phyloP scores from a whole-genome alignment of 75 land plant species.

The Selaginella tamariscina region DNA sequence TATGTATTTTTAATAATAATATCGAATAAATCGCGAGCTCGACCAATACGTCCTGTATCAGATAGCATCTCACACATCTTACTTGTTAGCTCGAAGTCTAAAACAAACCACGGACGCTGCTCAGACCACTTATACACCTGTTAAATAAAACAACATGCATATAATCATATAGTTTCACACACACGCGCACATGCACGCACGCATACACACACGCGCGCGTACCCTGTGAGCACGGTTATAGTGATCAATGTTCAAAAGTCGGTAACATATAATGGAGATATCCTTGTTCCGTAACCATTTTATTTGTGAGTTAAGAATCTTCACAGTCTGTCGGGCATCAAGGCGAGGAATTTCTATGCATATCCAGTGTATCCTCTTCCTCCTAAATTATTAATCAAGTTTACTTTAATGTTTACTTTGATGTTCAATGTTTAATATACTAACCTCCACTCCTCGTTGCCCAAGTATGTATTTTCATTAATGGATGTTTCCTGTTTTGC shows the following conservation, averaged over 20 bases:
- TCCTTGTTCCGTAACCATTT: slow-evolving; percentile 75
- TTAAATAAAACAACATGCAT: not conserved
- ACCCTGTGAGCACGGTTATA: slow-evolving; percentile 58
- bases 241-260: slow-evolving; percentile 53
- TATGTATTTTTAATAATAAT: slow-evolving; percentile 53
- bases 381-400: too few relatives aligned
- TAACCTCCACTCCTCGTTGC: slow-evolving; percentile 4
- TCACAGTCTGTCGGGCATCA: slow-evolving; percentile 35
- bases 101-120: slow-evolving; percentile 67
- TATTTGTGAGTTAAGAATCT: slow-evolving; percentile 64
- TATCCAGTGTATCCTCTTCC: slow-evolving; percentile 72
- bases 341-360: slow-evolving; percentile 78
- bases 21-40: slow-evolving; percentile 83
- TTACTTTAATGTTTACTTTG: too few relatives aligned
- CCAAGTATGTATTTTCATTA: not conserved
- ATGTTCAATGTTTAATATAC: too few relatives aligned
- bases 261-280: slow-evolving; percentile 44
- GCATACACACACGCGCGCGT: not conserved
- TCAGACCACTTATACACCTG: slow-evolving; percentile 88
- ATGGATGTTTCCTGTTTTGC: not conserved
- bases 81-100: slow-evolving; percentile 67
- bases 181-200: not conserved
- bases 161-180: too few relatives aligned
- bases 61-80: slow-evolving; percentile 71
- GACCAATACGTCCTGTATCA: slow-evolving; percentile 45